Evolutionary conservation across 306 rosid genomes (phyloP).

Genomic region (Gastrolobium villosum): DNA sequence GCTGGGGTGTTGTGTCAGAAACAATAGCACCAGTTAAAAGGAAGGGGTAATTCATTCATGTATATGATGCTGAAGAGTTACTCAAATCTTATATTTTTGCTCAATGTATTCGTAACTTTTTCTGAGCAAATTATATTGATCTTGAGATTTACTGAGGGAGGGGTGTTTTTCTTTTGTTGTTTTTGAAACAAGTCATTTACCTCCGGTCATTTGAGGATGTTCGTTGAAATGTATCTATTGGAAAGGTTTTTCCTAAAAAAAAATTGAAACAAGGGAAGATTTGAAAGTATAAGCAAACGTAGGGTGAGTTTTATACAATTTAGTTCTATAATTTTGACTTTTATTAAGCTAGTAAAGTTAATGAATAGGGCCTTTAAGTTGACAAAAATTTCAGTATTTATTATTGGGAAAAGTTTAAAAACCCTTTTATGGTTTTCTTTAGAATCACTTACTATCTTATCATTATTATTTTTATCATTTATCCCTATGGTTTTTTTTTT

Average conservation of each 20-base stretch:
- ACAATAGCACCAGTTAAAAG: constrained; percentile 1
- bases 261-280: constrained; percentile 4
- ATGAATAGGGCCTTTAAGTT: not conserved
- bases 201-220: not conserved
- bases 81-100: constrained; percentile 2
- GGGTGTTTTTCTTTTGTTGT: not conserved
- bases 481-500: too few relatives aligned
- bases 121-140: constrained; percentile 5
- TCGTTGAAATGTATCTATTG: not conserved
- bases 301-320: not conserved
- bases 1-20: not conserved
- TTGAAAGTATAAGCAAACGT: not conserved
- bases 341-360: not conserved
- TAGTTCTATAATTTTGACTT: not conserved
- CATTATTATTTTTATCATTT: too few relatives aligned
- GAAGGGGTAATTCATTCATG: constrained; percentile 22
- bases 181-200: not conserved
- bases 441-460: too few relatives aligned
- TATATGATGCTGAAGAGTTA: constrained; percentile 35
- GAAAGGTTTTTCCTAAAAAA: not conserved
- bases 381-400: not conserved
- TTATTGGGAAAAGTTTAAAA: too few relatives aligned
- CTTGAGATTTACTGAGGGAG: not conserved
- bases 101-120: constrained; percentile 15
- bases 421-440: too few relatives aligned